A percentile compares a stretch with the other conserved stretches of the same genome.
phyloP scores from a whole-genome alignment of 2,329 filamentous ascomycete genomes.

The Alternaria atra region DNA sequence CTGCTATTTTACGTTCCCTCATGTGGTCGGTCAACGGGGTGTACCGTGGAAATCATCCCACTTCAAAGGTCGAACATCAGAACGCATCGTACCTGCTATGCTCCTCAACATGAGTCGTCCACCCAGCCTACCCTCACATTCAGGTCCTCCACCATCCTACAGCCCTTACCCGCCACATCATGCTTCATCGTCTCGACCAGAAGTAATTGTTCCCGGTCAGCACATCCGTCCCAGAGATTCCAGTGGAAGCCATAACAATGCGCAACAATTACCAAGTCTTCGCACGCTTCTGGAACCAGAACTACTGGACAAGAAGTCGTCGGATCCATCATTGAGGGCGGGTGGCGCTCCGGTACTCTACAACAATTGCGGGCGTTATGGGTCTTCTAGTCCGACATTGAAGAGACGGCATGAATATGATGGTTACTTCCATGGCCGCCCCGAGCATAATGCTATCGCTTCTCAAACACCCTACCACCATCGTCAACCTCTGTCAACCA shows the following conservation, averaged over 20 bases:
- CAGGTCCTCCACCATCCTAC: slow-evolving; percentile 42
- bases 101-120: slow-evolving; percentile 81
- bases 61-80: slow-evolving; percentile 38
- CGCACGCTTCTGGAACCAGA: slow-evolving; percentile 50
- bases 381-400: slow-evolving; percentile 45
- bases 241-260: slow-evolving; percentile 38
- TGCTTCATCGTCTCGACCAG: slow-evolving; percentile 39
- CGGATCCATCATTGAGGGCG: slow-evolving; percentile 36
- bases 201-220: slow-evolving; percentile 36
- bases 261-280: slow-evolving; percentile 49
- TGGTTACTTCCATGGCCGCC: slow-evolving; percentile 36
- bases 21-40: slow-evolving; percentile 44
- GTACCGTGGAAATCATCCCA: slow-evolving; percentile 44
- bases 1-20: slow-evolving; percentile 41
- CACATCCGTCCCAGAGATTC: slow-evolving; percentile 37
- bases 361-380: slow-evolving; percentile 36
- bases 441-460: slow-evolving; percentile 39
- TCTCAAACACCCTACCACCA: slow-evolving; percentile 42
- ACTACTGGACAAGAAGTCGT: slow-evolving; percentile 45
- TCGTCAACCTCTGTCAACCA: slow-evolving; percentile 32
- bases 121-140: slow-evolving; percentile 84
- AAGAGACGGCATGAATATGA: slow-evolving; percentile 50
- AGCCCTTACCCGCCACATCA: slow-evolving; percentile 38
- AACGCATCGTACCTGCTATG: slow-evolving; percentile 39
- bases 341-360: slow-evolving; percentile 30